A percentile compares a stretch with the other conserved stretches of the same genome.
These are phyloP conservation scores for Brassica carinata DNA, from an alignment of 345 rosid species.

Conservation along the genomic window DNA sequence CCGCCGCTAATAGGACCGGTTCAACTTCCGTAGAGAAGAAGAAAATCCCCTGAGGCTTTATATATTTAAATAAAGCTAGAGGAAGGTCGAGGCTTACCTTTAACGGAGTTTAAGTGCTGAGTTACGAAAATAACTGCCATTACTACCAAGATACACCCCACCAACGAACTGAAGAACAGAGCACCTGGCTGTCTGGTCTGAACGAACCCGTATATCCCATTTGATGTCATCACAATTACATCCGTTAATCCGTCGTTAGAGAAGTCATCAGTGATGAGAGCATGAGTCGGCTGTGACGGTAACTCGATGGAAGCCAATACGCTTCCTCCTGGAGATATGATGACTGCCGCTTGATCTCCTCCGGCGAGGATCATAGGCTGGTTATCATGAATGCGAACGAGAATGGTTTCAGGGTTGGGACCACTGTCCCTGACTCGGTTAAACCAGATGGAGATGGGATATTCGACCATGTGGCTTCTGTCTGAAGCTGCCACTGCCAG, in stretches of 20 bases:
- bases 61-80: constrained; percentile 43
- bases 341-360: constrained; percentile 85
- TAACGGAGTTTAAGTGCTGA: constrained; percentile 80
- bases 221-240: constrained; percentile 84
- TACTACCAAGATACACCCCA: constrained; percentile 86
- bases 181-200: constrained; percentile 99
- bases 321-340: constrained; percentile 91
- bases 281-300: constrained; percentile 87
- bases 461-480: constrained; percentile 95
- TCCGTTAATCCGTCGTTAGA: constrained; percentile 90
- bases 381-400: constrained; percentile 71
- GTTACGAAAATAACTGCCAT: constrained; percentile 91
- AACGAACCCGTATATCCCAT: constrained; percentile 85
- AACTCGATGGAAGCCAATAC: constrained; percentile 69
- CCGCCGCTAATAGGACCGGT: not conserved
- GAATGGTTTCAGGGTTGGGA: constrained; percentile 84
- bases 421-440: constrained; percentile 70
- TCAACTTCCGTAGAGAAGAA: constrained; percentile 13
- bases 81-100: constrained; percentile 76
- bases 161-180: constrained; percentile 95
- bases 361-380: constrained; percentile 92
- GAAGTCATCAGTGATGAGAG: constrained; percentile 80
- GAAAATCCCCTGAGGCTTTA: constrained; percentile 9
- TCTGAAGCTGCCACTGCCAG: constrained; percentile 80
- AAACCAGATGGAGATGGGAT: constrained; percentile 90